These are phyloP conservation scores for Oryza meyeriana DNA, from an alignment of 176 grass and related monocot genomes.

Conservation along the genomic window DNA sequence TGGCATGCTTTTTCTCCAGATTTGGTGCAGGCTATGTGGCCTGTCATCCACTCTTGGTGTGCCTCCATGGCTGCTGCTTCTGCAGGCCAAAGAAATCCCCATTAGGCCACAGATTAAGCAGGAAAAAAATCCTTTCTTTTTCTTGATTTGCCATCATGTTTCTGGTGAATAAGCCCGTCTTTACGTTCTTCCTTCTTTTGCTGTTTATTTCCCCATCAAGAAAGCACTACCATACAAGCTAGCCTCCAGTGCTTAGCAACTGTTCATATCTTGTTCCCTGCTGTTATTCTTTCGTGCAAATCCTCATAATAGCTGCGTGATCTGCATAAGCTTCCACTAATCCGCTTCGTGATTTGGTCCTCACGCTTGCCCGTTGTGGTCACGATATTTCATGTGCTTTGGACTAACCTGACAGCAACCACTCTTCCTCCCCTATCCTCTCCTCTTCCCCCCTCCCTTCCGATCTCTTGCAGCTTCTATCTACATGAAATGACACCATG, in stretches of 20 bases:
- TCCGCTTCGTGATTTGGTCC: constrained; percentile 15
- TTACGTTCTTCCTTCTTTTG: constrained; percentile 23
- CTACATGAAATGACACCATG: constrained; percentile 84
- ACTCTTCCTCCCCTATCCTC: not conserved
- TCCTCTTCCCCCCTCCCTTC: not conserved
- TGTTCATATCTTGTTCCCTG: constrained; percentile 39
- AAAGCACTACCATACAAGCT: constrained; percentile 45
- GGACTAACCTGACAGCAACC: not conserved
- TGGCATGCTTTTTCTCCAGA: constrained; percentile 15
- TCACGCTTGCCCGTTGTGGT: constrained; percentile 2
- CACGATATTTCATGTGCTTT: constrained; percentile 78
- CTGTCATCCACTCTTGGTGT: constrained; percentile 9
- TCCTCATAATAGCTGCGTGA: constrained; percentile 18
- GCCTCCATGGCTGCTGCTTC: not conserved
- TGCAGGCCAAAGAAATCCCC: constrained; percentile 20
- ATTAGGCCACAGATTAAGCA: constrained; percentile 31
- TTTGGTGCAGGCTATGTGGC: constrained; percentile 23
- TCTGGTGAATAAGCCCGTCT: constrained; percentile 8
- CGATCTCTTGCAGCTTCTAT: constrained; percentile 23
- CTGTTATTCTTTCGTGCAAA: constrained; percentile 26
- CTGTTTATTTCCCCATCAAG: constrained; percentile 64
- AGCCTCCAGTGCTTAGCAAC: constrained; percentile 33
- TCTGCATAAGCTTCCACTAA: constrained; percentile 1
- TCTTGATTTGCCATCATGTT: constrained; percentile 23
- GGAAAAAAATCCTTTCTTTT: constrained; percentile 26